Evolutionary conservation across 495 filamentous ascomycete genomes (phyloP).

Genomic region (Astrothelium macrocarpum): DNA sequence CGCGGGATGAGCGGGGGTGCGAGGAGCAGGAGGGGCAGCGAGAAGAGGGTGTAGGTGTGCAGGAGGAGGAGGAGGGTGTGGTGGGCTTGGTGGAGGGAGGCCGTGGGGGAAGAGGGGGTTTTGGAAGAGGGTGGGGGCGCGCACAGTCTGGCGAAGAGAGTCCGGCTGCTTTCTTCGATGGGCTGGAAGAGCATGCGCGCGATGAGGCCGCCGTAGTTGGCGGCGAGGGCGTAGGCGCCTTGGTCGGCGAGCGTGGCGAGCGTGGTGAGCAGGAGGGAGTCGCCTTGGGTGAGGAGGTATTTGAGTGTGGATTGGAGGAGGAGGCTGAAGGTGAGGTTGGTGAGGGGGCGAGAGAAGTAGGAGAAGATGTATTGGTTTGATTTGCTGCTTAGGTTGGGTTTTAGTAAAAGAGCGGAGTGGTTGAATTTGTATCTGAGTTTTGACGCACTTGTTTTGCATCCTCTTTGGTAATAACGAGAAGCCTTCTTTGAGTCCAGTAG

Average conservation of each 20-base stretch:
- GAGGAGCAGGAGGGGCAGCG: slow-evolving; percentile 61
- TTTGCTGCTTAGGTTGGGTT: slow-evolving; percentile 19
- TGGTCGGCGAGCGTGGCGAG: slow-evolving; percentile 69
- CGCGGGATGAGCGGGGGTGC: slow-evolving; percentile 55
- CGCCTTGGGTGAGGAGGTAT: slow-evolving; percentile 86
- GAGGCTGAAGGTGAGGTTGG: slow-evolving; percentile 61
- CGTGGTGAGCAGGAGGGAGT: slow-evolving; percentile 73
- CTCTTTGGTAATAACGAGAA: slow-evolving; percentile 35
- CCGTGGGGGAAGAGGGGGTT: too few species aligned
- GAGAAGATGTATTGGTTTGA: slow-evolving; percentile 43
- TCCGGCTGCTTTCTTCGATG: slow-evolving; percentile 82
- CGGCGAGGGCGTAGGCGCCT: slow-evolving; percentile 86
- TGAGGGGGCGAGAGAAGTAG: slow-evolving; percentile 56
- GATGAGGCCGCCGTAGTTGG: slow-evolving; percentile 86
- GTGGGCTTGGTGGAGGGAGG: slow-evolving; percentile 38
- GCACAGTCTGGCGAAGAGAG: slow-evolving; percentile 68
- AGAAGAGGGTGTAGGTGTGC: slow-evolving; percentile 55
- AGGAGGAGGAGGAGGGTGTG: slow-evolving; percentile 44
- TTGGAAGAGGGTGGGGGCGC: slow-evolving; percentile 6
- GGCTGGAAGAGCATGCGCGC: slow-evolving; percentile 91
- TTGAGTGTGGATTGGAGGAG: slow-evolving; percentile 84
- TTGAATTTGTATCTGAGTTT: background rate
- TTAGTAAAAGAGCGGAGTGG: slow-evolving; percentile 13
- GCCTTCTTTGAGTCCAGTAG: slow-evolving; percentile 14
- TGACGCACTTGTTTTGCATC: slow-evolving; percentile 40